Evolutionary conservation across 257 asterid genomes (phyloP).

Genomic region (Petunia secreta): DNA sequence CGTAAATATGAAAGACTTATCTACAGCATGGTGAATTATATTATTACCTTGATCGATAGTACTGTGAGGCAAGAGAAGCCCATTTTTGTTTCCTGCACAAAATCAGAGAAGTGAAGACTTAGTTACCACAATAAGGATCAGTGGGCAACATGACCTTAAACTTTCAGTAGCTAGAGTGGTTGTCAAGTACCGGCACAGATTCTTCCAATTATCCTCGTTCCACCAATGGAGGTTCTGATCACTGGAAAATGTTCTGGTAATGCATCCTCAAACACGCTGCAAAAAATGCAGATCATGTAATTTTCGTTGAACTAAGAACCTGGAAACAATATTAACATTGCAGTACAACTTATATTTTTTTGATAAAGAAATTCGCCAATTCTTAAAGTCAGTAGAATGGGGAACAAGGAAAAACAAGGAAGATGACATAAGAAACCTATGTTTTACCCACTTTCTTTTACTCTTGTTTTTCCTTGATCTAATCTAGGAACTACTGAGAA

Average conservation of each 20-base stretch:
- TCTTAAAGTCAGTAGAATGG: neutral
- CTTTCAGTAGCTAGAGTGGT: neutral
- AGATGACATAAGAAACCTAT: neutral
- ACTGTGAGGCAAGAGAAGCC: constrained; percentile 89
- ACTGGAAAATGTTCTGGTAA: constrained; percentile 82
- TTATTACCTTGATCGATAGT: constrained; percentile 91
- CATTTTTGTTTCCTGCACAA: constrained; percentile 84
- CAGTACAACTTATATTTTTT: neutral
- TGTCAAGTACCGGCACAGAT: constrained; percentile 72
- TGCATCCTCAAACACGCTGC: too few relatives aligned
- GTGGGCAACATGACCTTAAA: neutral
- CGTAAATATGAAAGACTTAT: neutral
- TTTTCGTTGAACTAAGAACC: neutral
- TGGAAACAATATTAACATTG: neutral
- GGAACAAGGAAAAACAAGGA: neutral
- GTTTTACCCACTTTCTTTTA: too few relatives aligned
- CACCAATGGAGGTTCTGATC: constrained; percentile 79
- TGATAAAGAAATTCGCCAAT: neutral
- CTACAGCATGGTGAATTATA: neutral
- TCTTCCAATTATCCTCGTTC: constrained; percentile 86
- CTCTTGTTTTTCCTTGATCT: too few relatives aligned
- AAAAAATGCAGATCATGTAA: constrained; percentile 21
- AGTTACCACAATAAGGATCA: neutral
- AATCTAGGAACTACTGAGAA: too few relatives aligned
- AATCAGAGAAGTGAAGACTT: neutral